phyloP scores from a whole-genome alignment of 2,329 filamentous ascomycete genomes.

The Davidsoniella eucalypti region DNA sequence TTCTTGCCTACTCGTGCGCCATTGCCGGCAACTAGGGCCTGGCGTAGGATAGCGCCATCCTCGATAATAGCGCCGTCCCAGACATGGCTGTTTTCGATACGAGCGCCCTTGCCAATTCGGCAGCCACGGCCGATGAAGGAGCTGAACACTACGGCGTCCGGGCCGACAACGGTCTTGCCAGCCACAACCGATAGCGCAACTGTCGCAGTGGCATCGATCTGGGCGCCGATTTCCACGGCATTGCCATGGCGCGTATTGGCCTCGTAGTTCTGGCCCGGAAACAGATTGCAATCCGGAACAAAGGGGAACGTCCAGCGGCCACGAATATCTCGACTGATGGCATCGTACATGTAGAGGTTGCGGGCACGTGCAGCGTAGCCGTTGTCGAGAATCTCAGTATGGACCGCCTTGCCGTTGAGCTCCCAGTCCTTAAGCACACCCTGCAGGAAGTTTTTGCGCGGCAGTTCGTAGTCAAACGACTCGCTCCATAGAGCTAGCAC shows the following conservation, averaged over 20 bases:
- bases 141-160: conserved; percentile 51
- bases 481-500: conserved; percentile 92
- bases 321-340: conserved; percentile 74
- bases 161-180: conserved; percentile 56
- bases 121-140: conserved; percentile 74
- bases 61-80: conserved; percentile 74
- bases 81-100: conserved; percentile 63
- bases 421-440: conserved; percentile 94
- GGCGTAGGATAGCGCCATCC: conserved; percentile 53
- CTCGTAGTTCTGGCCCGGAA: conserved; percentile 61
- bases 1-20: conserved; percentile 50
- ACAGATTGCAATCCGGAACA: conserved; percentile 74
- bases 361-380: conserved; percentile 76
- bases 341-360: conserved; percentile 78
- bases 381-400: conserved; percentile 68
- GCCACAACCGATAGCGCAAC: conserved; percentile 63
- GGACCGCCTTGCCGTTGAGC: conserved; percentile 91
- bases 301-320: conserved; percentile 78
- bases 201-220: conserved; percentile 53
- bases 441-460: conserved; percentile 74
- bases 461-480: conserved; percentile 90
- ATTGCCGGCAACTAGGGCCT: conserved; percentile 61
- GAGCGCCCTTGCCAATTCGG: conserved; percentile 70
- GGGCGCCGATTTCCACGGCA: conserved; percentile 52
- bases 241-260: conserved; percentile 32